Percentiles rank a stretch among this genome's conserved stretches.
phyloP scores from a whole-genome alignment of 2,329 filamentous ascomycete species.

The Myotisia sp. region DNA sequence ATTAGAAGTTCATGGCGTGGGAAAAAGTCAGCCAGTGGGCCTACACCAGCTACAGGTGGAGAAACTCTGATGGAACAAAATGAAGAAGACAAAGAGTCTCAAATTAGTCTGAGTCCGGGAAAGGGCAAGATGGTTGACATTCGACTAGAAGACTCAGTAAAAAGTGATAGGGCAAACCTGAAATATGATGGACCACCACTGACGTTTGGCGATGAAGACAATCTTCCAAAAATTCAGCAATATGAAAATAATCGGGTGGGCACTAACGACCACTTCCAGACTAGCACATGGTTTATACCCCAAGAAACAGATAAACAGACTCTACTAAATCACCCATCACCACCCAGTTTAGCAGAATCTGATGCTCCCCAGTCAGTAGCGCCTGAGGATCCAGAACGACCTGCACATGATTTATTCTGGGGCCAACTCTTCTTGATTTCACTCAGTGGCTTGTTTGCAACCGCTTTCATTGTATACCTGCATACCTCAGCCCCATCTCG shows the following conservation, averaged over 20 bases:
- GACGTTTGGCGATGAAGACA: constrained; percentile 33
- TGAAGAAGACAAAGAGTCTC: constrained; percentile 18
- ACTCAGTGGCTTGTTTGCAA: constrained; percentile 69
- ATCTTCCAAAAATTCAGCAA: constrained; percentile 42
- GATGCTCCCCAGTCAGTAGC: constrained; percentile 45
- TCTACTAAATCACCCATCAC: constrained; percentile 31
- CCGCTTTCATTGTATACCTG: constrained; percentile 77
- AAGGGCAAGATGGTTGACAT: constrained; percentile 69
- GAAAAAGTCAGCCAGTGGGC: constrained; percentile 25
- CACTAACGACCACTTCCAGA: constrained; percentile 23
- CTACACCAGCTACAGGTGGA: constrained; percentile 13
- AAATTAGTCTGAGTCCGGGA: constrained; percentile 33
- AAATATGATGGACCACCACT: constrained; percentile 30
- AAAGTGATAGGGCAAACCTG: constrained; percentile 31
- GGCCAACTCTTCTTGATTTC: constrained; percentile 78
- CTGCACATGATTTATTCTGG: constrained; percentile 80
- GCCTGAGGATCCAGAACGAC: constrained; percentile 51
- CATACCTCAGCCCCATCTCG: constrained; percentile 61
- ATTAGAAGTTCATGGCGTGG: constrained; percentile 46
- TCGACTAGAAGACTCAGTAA: constrained; percentile 55
- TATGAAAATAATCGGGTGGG: constrained; percentile 33
- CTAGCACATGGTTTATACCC: constrained; percentile 32
- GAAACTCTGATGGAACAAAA: constrained; percentile 22
- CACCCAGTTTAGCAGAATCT: constrained; percentile 37
- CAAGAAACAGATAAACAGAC: constrained; percentile 40